These are phyloP conservation scores for Hyphopichia buzzinii DNA, from an alignment of 1,139 yeast genomes.

Conservation along the genomic window DNA sequence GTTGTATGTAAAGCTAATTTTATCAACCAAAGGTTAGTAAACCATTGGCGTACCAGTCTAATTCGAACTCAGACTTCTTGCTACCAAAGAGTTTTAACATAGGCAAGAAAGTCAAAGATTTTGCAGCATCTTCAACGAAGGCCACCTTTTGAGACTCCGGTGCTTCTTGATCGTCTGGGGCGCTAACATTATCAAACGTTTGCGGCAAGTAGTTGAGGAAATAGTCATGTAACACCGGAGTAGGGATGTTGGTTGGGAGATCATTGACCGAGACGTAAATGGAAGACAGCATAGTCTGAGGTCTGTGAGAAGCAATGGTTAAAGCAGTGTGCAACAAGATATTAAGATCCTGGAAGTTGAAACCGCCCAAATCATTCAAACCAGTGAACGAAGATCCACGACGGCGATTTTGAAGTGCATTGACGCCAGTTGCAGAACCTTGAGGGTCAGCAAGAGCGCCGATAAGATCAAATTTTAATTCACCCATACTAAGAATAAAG, in stretches of 20 bases:
- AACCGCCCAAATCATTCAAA: constrained; percentile 40
- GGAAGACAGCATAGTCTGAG: constrained; percentile 11
- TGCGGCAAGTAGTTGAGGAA: constrained; percentile 34
- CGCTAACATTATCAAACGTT: constrained; percentile 13
- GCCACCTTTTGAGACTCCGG: constrained; percentile 18
- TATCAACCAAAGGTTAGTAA: constrained; percentile 31
- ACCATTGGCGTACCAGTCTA: constrained; percentile 39
- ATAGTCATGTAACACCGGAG: constrained; percentile 38
- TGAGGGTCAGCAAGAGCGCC: constrained; percentile 19
- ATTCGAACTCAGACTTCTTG: constrained; percentile 24
- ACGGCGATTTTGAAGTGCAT: constrained; percentile 15
- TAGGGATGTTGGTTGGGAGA: constrained; percentile 35
- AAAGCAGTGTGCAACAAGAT: constrained; percentile 34
- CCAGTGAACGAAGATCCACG: constrained; percentile 40
- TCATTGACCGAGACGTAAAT: constrained; percentile 29
- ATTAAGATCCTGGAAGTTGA: constrained; percentile 43
- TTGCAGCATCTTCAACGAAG: constrained; percentile 22
- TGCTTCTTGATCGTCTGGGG: constrained; percentile 8
- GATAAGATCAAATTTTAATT: constrained; percentile 27
- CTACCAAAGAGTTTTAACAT: constrained; percentile 36
- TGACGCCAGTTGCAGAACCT: constrained; percentile 12
- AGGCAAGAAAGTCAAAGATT: constrained; percentile 25
- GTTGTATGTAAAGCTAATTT: too few relatives aligned
- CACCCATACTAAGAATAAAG: constrained; percentile 36
- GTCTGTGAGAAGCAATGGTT: constrained; percentile 24